Base-by-base conservation (phyloP, 257 asterid genomes). In the Nicotiana benthamiana region DNA sequence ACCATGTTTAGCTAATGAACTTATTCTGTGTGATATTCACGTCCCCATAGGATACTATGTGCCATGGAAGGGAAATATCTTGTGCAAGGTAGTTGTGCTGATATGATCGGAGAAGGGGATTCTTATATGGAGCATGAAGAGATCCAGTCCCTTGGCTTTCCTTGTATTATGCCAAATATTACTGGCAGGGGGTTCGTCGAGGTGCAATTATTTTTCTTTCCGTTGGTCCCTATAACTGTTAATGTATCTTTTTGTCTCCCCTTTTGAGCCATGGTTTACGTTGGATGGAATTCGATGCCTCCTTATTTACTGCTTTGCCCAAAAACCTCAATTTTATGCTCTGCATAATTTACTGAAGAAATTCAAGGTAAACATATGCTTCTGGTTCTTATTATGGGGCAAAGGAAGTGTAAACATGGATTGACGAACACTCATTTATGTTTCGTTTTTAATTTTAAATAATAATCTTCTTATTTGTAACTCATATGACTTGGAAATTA, bases 131-230 rank as follows among this genome's bases (percentile, higher is more conserved):
- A 89, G 83, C 88, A 83, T 70, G 89, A 86, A 11, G 92, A 34
- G 80, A 82, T 89, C 82, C 93, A 91, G 84, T 87, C 88, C 80
- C 88, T 93, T 59, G 88, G 82, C 86, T 93, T 93, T 85, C 84
- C 91, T 12, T 93, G 97, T 82, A 56, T 53, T 11, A 85, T 92
- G 68, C 97, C 98, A 52, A 82, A 89, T 81, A 84, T 87, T 76
- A 87, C 84, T 30, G 97, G 97, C 84, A 92, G 99, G 88, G 99
- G 99, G 61, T 95, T 93, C 83, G 84, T 95, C 54, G 99, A 95
- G 98, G 98, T 94, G 76, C 34, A 46, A 22, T 79, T 57, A 52
- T 68, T 60, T 28, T 68, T 68, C 27, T 66, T 30, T 68, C 36
- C 26, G 13, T 68, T 68, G 2, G 63, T 59, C 22, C 30, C 64